Conservation (phyloP, 306 rosid species). For the Hippophae tibetana region DNA sequence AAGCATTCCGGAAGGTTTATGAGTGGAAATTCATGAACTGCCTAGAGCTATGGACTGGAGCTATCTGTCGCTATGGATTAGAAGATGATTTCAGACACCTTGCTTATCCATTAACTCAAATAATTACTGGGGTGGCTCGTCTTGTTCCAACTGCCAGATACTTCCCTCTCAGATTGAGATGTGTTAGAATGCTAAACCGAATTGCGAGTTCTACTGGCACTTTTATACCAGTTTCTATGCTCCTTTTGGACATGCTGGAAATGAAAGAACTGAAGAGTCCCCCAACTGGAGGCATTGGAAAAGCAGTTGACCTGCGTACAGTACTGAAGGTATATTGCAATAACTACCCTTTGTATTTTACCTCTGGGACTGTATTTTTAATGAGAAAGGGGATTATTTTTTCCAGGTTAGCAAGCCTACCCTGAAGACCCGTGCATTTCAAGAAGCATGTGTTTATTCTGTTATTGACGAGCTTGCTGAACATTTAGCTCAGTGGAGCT, state of each 20-base stretch:
- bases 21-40: slow-evolving; percentile 90
- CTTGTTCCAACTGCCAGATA: slow-evolving; percentile 86
- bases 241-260: slow-evolving; percentile 90
- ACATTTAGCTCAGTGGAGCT: slow-evolving; percentile 88
- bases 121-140: slow-evolving; percentile 79
- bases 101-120: slow-evolving; percentile 81
- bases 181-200: slow-evolving; percentile 72
- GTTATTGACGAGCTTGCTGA: slow-evolving; percentile 90
- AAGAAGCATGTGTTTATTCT: slow-evolving; percentile 85
- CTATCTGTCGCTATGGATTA: slow-evolving; percentile 60
- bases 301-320: slow-evolving; percentile 72
- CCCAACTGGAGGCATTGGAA: slow-evolving; percentile 79
- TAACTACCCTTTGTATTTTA: background rate
- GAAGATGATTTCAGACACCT: slow-evolving; percentile 75
- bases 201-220: slow-evolving; percentile 58
- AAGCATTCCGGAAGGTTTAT: slow-evolving; percentile 85
- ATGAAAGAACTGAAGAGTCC: slow-evolving; percentile 86
- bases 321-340: slow-evolving; percentile 55
- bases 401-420: slow-evolving; percentile 71
- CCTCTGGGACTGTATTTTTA: slow-evolving; percentile 5
- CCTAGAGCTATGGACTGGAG: slow-evolving; percentile 93
- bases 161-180: slow-evolving; percentile 75
- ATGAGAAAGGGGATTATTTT: slow-evolving; percentile 15
- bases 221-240: slow-evolving; percentile 75
- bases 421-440: slow-evolving; percentile 87